phyloP scores from a whole-genome alignment of 441 rosid genomes.

The Adansonia rubrostipa region DNA sequence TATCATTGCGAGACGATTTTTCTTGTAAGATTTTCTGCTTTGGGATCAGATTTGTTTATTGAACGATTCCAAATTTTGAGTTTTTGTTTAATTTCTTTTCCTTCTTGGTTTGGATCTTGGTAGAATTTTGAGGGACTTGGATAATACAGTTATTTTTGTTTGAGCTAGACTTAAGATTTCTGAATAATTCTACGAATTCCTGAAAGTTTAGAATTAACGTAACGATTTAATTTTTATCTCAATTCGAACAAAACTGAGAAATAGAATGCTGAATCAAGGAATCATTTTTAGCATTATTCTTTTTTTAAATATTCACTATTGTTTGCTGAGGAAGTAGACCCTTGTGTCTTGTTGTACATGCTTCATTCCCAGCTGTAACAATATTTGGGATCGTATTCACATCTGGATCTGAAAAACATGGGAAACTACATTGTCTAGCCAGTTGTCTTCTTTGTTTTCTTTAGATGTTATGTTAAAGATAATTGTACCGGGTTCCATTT shows the following conservation, averaged over 20 bases:
- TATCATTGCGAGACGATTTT: background rate
- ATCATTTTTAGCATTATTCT: conserved; percentile 13
- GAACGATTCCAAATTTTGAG: background rate
- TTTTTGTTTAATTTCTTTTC: conserved; percentile 11
- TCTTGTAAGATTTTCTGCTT: background rate
- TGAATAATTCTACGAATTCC: background rate
- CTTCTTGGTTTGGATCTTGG: conserved; percentile 28
- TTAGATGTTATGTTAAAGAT: background rate
- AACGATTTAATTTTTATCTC: background rate
- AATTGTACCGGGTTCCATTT: background rate
- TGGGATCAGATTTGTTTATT: conserved; percentile 15
- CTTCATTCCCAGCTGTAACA: conserved; percentile 20
- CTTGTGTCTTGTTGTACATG: conserved; percentile 18
- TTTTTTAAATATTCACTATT: conserved; percentile 3
- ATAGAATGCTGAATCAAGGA: background rate
- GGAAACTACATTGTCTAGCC: conserved; percentile 12
- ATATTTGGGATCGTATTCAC: background rate
- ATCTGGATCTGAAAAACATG: conserved; percentile 5
- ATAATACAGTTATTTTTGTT: background rate
- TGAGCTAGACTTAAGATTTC: background rate
- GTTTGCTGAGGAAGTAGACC: conserved; percentile 17
- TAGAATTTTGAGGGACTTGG: conserved; percentile 17
- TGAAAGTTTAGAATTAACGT: background rate
- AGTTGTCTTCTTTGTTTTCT: background rate
- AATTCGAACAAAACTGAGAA: background rate